Evolutionary conservation across 208 protist species (phyloP), one percentile per base, ranked within the genome.

Genomic region (Trypanosomatidae sp.): DNA sequence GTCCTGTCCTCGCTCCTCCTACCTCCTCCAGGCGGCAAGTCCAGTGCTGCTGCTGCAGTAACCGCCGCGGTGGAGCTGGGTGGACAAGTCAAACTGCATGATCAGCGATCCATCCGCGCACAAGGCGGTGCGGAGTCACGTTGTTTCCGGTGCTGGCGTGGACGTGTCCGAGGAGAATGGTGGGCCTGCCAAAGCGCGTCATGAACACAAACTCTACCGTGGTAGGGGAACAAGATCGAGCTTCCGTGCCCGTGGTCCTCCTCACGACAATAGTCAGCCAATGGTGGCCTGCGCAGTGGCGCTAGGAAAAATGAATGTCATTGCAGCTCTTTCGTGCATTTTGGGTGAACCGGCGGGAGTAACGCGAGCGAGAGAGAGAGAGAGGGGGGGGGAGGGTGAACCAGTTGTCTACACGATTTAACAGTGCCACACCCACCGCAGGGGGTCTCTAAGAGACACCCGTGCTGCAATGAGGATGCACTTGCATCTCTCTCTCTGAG

Each of bases 371-470:
- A 22, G 79, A 83, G 65, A 91, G 33, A 36, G 1, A 36, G 33
- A 36, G 33, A 36, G 33, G 33, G 33, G 36, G 36, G 2, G 36
- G 36, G 36, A 39, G 87, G 52, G 81, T 79, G 53, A 79, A 80
- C 87, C 81, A 91, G 22, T 91, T 82, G 30, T 84, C 87, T 25
- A 84, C 73, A 56, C 87, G 62, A 28, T 81, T 79, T 22, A 84
- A 77, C 81, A 89, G 86, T 22, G 56, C 5, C 15, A 62, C 56
- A 28, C 50, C 50, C 22, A 28, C 22, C 22, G 1, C 50, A 28
- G 22, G 3, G 25, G 22, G 22, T 55, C 22, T 25, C 50, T 5
- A n/a, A 55, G 50, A 55, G 8, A 55, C 22, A 22, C 6, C 3
- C 10, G 50, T 55, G 22, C 8, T 5, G 0, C 25, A 12, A 55